Conservation (phyloP, 2,329 filamentous ascomycete genomes). For the Orbilia quercus region DNA sequence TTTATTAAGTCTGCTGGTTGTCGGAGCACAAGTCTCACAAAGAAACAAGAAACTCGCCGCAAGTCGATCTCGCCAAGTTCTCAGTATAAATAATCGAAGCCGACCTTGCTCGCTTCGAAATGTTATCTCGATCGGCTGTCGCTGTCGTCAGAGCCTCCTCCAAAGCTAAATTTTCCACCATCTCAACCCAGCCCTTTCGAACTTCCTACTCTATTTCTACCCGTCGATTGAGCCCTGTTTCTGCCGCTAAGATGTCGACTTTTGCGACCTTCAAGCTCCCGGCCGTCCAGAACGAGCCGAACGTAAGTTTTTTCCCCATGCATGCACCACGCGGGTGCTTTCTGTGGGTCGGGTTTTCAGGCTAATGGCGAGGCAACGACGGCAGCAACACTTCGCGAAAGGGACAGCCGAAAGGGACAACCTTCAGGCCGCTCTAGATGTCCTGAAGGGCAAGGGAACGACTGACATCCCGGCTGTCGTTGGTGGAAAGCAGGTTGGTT, state of each 20-base stretch:
- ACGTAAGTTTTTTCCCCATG: constrained; percentile 72
- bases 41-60: not conserved
- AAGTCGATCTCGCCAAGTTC: not conserved
- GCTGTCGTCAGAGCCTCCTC: constrained; percentile 23
- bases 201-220: constrained; percentile 12
- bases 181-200: constrained; percentile 7
- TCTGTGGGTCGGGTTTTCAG: constrained; percentile 11
- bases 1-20: not conserved
- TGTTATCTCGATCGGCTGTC: constrained; percentile 46
- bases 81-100: constrained; percentile 8
- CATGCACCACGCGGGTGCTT: not conserved
- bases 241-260: constrained; percentile 65
- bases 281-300: constrained; percentile 90
- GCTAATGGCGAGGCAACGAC: constrained; percentile 20
- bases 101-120: constrained; percentile 3
- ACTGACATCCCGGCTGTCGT: constrained; percentile 85
- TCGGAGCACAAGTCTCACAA: not conserved
- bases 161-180: constrained; percentile 38
- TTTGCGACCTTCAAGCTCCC: constrained; percentile 89
- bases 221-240: constrained; percentile 38
- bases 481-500: constrained; percentile 84
- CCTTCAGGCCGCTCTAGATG: constrained; percentile 78
- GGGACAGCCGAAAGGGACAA: constrained; percentile 81
- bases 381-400: constrained; percentile 86
- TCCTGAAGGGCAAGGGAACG: constrained; percentile 75